Conservation (phyloP, 2,329 filamentous ascomycete species). For the Colletotrichum sublineola region DNA sequence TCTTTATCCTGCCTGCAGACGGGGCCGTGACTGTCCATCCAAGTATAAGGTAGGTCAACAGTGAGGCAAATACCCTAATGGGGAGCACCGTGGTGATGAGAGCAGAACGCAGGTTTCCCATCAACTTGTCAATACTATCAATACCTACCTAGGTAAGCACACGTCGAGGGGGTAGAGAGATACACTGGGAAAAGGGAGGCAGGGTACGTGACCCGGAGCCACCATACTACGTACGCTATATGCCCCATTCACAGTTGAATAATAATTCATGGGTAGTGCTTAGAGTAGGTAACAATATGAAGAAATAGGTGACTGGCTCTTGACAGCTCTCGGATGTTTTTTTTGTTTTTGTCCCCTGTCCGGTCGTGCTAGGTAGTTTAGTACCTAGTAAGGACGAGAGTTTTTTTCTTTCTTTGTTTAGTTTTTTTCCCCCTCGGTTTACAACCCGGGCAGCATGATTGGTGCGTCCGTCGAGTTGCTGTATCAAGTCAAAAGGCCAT, state of each 20-base stretch:
- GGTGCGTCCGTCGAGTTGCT: neutral
- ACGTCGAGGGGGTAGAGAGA: too few species aligned
- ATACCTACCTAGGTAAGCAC: neutral
- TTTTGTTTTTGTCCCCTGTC: too few species aligned
- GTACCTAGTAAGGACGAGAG: neutral
- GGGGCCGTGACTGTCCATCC: neutral
- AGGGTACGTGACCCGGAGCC: slow-evolving; percentile 33
- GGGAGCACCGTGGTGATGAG: neutral
- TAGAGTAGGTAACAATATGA: neutral
- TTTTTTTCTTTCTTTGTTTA: neutral
- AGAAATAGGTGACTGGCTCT: neutral
- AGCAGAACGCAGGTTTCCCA: too few species aligned
- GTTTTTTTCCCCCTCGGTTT: neutral
- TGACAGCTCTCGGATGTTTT: neutral
- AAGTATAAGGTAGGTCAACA: neutral
- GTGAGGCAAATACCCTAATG: neutral
- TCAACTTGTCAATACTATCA: too few species aligned
- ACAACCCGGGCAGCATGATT: neutral
- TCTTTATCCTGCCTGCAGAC: neutral
- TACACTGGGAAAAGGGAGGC: neutral
- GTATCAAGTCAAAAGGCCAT: neutral
- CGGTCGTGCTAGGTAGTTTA: neutral
- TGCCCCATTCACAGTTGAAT: neutral
- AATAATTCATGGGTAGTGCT: neutral
- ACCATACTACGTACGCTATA: too few species aligned